These are phyloP conservation scores for Thyridium curvatum DNA, from an alignment of 2,329 filamentous ascomycete genomes.

Conservation along the genomic window DNA sequence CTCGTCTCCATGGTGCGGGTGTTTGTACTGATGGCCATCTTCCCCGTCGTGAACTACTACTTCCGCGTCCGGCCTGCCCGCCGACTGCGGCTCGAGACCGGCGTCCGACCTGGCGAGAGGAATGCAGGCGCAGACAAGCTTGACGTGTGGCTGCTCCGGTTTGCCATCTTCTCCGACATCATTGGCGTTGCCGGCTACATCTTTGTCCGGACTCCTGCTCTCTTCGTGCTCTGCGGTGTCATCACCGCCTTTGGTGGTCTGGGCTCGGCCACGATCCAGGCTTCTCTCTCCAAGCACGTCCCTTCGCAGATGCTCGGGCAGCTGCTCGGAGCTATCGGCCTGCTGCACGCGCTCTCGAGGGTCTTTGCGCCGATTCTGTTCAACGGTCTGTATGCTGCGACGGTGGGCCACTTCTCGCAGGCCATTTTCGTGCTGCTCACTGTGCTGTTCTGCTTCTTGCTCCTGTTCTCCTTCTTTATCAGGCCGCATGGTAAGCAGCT, in stretches of 20 bases:
- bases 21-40: slow-evolving; percentile 62
- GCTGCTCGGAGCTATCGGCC: slow-evolving; percentile 79
- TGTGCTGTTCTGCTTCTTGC: slow-evolving; percentile 57
- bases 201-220: slow-evolving; percentile 49
- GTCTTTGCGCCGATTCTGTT: slow-evolving; percentile 77
- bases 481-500: slow-evolving; percentile 65
- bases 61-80: slow-evolving; percentile 54
- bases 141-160: slow-evolving; percentile 71
- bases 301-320: slow-evolving; percentile 76
- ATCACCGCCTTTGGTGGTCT: slow-evolving; percentile 76
- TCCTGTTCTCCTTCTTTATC: slow-evolving; percentile 64
- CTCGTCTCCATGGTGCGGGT: slow-evolving; percentile 74
- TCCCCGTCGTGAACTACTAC: slow-evolving; percentile 72
- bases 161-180: slow-evolving; percentile 70
- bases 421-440: slow-evolving; percentile 75
- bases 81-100: slow-evolving; percentile 30
- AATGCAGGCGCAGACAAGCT: slow-evolving; percentile 69
- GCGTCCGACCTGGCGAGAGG: slow-evolving; percentile 31
- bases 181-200: slow-evolving; percentile 72
- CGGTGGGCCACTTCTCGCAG: slow-evolving; percentile 72
- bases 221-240: slow-evolving; percentile 68
- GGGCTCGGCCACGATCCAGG: slow-evolving; percentile 77
- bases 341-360: slow-evolving; percentile 76
- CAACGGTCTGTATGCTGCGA: slow-evolving; percentile 78
- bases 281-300: slow-evolving; percentile 84